Conservation (phyloP, 2,329 filamentous ascomycete species). For the Clonostachys byssicola region DNA sequence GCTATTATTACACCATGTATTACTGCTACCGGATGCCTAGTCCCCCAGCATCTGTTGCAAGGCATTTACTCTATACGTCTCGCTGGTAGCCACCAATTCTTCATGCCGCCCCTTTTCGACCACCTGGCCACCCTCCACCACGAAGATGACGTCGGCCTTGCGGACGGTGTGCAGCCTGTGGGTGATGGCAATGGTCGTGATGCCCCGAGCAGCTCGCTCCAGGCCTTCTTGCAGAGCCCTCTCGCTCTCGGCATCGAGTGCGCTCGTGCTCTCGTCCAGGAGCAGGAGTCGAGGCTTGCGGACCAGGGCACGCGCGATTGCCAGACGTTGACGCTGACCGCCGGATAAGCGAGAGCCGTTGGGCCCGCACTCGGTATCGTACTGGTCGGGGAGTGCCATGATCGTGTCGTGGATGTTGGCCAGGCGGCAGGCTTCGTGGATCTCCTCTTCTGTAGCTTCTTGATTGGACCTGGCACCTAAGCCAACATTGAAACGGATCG, state of each 20-base stretch:
- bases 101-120: constrained; percentile 49
- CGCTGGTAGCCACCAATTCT: constrained; percentile 47
- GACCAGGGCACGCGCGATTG: constrained; percentile 73
- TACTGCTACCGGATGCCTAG: constrained; percentile 1
- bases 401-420: constrained; percentile 71
- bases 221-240: constrained; percentile 62
- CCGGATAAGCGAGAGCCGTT: constrained; percentile 72
- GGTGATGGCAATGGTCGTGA: constrained; percentile 55
- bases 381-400: constrained; percentile 56
- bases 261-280: constrained; percentile 78
- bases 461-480: constrained; percentile 50
- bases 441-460: constrained; percentile 53
- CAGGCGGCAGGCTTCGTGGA: constrained; percentile 61
- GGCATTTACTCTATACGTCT: constrained; percentile 47
- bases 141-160: constrained; percentile 53
- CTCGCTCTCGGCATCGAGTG: constrained; percentile 69
- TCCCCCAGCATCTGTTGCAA: constrained; percentile 41
- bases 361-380: constrained; percentile 64
- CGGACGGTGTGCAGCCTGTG: constrained; percentile 53
- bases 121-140: constrained; percentile 48
- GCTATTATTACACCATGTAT: too few species aligned
- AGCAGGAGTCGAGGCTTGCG: constrained; percentile 69
- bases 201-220: constrained; percentile 48
- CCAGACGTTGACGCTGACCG: constrained; percentile 74
- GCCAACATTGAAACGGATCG: constrained; percentile 49